Evolutionary conservation across 176 grass and related monocot genomes (phyloP), one percentile per base, ranked within the genome.

Genomic region (Aegilops bicornis): DNA sequence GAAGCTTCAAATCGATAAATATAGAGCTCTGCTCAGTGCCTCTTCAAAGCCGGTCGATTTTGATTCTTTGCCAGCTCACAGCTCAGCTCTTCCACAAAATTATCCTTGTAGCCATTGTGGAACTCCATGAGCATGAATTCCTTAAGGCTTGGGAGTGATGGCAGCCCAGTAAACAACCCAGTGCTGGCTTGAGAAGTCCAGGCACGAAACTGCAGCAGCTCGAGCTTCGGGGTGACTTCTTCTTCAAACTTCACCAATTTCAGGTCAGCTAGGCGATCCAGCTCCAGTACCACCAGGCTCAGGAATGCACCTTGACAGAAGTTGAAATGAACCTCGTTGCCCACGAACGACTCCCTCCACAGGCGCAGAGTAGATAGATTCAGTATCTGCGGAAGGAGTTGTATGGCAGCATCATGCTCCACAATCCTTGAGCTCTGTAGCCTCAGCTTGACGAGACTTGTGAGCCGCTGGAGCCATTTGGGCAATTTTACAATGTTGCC

Each of bases 111-210:
- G 65, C 65, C 65, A 0, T 68, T 33, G 65, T 68, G 65, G 65
- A 68, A 68, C 30, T 68, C 65, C 65, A 33, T 68, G 30, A 68
- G 65, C 65, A 68, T 68, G 65, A 68, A 33, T 33, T 68, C 65
- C 30, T 33, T 68, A 15, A 68, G 65, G 65, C 30, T 68, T 19
- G 6, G 65, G 29, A 19, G 29, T 33, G 30, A 4, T 33, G 65
- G 65, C 65, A 68, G 65, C 65, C 65, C 65, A 66, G 30, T 66
- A 31, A 32, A 66, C 64, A 66, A 66, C 13, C 64, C 29, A 68
- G 65, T 67, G 64, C 65, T 68, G 65, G 30, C 64, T 68, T 68
- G 29, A 33, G 64, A 67, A 68, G 64, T 68, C 64, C 64, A 68
- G 30, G 19, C 64, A 7, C 64, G 30, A 68, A 68, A 68, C 31